A percentile compares a stretch with the other conserved stretches of the same genome.
These are phyloP conservation scores for Climacium dendroides DNA, from an alignment of 225 moss, liverwort and hornwort genomes.

Conservation along the genomic window DNA sequence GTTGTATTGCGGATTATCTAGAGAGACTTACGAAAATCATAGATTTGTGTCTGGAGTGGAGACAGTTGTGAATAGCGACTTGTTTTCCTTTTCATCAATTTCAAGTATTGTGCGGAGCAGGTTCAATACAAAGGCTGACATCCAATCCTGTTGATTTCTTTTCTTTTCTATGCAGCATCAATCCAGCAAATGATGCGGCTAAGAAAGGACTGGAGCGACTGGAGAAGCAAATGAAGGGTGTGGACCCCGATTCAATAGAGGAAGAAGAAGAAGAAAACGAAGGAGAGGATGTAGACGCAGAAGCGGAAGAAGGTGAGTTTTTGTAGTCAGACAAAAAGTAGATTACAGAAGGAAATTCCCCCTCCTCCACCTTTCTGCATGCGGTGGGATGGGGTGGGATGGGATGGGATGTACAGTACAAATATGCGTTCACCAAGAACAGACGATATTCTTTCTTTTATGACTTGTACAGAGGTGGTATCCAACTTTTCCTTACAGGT, in stretches of 20 bases:
- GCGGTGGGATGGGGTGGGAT: background rate
- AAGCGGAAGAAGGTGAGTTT: constrained; percentile 83
- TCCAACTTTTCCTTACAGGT: background rate
- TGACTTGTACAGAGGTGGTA: constrained; percentile 11
- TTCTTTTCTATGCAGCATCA: constrained; percentile 41
- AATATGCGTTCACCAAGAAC: constrained; percentile 3
- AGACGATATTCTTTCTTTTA: constrained; percentile 6
- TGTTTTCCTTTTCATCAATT: background rate
- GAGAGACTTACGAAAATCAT: background rate
- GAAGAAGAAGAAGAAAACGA: constrained; percentile 89
- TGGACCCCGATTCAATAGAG: constrained; percentile 76
- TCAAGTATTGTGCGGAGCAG: background rate
- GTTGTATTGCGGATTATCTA: background rate
- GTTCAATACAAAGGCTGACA: background rate
- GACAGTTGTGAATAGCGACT: background rate
- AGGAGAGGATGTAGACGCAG: constrained; percentile 78
- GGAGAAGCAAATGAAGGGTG: constrained; percentile 88
- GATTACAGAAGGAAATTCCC: background rate
- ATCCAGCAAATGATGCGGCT: constrained; percentile 70
- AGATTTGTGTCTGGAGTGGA: background rate
- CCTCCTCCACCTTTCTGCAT: background rate
- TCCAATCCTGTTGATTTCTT: constrained; percentile 6
- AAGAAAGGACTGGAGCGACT: constrained; percentile 80
- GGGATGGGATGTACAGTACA: background rate
- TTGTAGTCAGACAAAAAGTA: constrained; percentile 21